Evolutionary conservation across 2,329 filamentous ascomycete genomes (phyloP), one percentile per base, ranked within the genome.

Genomic region (Trichoderma harzianum): DNA sequence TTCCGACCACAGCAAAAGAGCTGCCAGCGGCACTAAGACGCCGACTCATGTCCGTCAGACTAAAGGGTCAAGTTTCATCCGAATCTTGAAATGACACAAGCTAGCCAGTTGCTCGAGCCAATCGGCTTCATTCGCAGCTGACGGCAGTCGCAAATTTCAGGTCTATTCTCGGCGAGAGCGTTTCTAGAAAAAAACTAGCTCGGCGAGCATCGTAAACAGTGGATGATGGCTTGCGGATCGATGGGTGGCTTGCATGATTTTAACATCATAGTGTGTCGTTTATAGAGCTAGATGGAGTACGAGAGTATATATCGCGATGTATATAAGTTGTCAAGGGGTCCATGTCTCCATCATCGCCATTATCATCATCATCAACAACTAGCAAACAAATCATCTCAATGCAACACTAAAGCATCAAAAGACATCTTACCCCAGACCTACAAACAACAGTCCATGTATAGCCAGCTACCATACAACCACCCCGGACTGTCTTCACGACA

Each of bases 121-220:
- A 60, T 67, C 51, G 64, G 63, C 24, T 36, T 12, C 21, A 10
- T 28, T 66, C 24, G 10, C 21, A 39, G 64, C 3, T 34, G 36
- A 30, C 32, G 30, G 16, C 18, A 18, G 12, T 34, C 57, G 16
- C 36, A 53, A 53, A 36, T 24, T 34, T 26, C 7, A 2, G 7
- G 57, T 60, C 57, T 34, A 34, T 30, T 32, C 26, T 51, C 30
- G 62, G 34, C 60, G 60, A 39, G 36, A 21, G 32, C 34, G 51
- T 47, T 58, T 69, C 66, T 69, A 51, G 66, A 69, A 69, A 18
- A 51, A n/a, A n/a, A 34, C 36, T 69, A 69, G 55, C 39, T 69
- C 66, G 36, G 39, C 21, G 66, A 30, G 28, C 14, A 26, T 61
- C 66, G 66, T 61, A 69, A 69, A 24, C 47, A 36, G 64, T 67